These are phyloP conservation scores for Pontederia crassipes DNA, from an alignment of 176 grass and related monocot species.

Conservation along the genomic window DNA sequence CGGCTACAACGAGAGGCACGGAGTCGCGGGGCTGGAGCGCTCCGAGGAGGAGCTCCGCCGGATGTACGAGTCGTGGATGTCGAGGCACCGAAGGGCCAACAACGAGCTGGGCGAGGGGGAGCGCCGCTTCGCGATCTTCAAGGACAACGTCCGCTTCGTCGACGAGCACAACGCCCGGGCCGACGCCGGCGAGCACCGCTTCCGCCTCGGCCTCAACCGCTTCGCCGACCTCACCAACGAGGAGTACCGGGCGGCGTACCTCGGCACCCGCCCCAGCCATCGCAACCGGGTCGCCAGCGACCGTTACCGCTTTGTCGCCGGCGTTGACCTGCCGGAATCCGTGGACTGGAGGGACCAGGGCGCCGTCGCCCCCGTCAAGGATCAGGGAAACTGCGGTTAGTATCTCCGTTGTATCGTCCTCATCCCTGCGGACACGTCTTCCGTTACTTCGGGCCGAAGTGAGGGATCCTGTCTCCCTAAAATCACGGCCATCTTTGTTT, in stretches of 20 bases:
- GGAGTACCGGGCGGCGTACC: background rate
- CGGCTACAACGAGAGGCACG: constrained; percentile 37
- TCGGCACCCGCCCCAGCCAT: background rate
- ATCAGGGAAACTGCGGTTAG: constrained; percentile 14
- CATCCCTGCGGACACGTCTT: background rate
- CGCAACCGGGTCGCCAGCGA: background rate
- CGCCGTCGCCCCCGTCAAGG: constrained; percentile 6
- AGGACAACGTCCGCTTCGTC: constrained; percentile 74
- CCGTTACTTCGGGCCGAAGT: too few relatives aligned
- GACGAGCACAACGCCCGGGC: constrained; percentile 63
- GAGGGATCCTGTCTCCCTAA: too few relatives aligned
- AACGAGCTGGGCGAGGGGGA: constrained; percentile 50
- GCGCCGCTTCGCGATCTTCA: constrained; percentile 51
- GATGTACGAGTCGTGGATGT: constrained; percentile 55
- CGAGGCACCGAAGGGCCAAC: constrained; percentile 24
- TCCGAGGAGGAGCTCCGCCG: constrained; percentile 38
- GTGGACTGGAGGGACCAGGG: constrained; percentile 10
- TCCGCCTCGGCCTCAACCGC: background rate
- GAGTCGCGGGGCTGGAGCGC: constrained; percentile 27
- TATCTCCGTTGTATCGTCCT: background rate
- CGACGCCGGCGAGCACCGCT: background rate
- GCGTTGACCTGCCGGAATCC: background rate
- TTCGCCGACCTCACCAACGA: constrained; percentile 11
- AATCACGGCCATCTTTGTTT: too few relatives aligned
- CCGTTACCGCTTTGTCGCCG: background rate